Base-by-base conservation (phyloP, 1,139 yeast genomes). In the Lodderomyces pseudojiufengensis region DNA sequence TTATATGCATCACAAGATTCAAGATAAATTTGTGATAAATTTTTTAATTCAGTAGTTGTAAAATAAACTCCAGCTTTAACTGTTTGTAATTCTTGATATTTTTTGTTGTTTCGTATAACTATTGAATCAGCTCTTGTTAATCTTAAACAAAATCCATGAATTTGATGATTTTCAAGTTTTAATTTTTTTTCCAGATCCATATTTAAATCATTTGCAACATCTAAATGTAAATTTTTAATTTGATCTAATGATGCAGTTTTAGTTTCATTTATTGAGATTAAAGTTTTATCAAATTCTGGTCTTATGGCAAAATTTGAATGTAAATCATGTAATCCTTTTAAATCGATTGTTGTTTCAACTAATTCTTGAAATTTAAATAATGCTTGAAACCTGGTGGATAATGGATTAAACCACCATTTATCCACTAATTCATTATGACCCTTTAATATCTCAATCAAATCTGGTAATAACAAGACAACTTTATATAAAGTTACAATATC, bases 51-150 rank as follows among this genome's bases (percentile, higher is more conserved):
- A 28, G 66, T 61, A 3, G 95, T 86, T 5, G 95, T 86, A 64
- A 92, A 92, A 56, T 72, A 87, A 2, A 90, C 92, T 39, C 98
- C 98, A 1, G 96, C 95, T 57, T 92, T 92, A 24, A 87, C 95
- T 0, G 97, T 88, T 37, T 88, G 86, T 24, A 90, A 67, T 55
- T 92, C 97, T 35, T 72, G 71, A 54, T 83, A 92, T 33, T 73
- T 71, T 29, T 69, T 68, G 15, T 64, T 60, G 28, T 79, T 80
- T 50, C 97, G 73, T 40, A 92, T 67, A 14, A 84, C 83, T 9
- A 80, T 70, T 3, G 95, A 90, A 53, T 90, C 97, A 38, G 78
- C 86, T 58, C 98, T 76, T 0, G 97, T 90, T 15, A 92, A 76
- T 48, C 97, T 72, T 69, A 90, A 77, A 55, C 96, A 87, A 95